Conservation (phyloP, 768 basidiomycete genomes). For the Calvatia gigantea region DNA sequence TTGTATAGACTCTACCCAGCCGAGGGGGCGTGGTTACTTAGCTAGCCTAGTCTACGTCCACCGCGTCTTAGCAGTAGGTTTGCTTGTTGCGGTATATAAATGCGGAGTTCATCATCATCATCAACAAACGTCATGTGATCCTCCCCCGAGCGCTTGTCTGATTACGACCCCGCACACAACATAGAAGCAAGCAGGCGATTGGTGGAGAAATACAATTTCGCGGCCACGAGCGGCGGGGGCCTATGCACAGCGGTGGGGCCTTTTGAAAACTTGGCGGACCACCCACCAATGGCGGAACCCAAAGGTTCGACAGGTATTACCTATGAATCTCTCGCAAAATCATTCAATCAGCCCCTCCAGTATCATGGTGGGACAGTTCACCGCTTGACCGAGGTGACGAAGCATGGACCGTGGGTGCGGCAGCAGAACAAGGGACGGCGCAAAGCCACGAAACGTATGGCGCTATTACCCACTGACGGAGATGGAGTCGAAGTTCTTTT, state of each 20-base stretch:
- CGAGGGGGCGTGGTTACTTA: no score
- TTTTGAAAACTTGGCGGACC: slow-evolving; percentile 3
- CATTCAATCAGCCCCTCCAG: slow-evolving; percentile 68
- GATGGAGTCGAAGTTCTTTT: slow-evolving; percentile 74
- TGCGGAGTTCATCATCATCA: slow-evolving; percentile 86
- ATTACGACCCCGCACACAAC: slow-evolving; percentile 34
- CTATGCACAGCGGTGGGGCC: slow-evolving; percentile 85
- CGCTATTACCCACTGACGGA: slow-evolving; percentile 67
- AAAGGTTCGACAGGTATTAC: slow-evolving; percentile 60
- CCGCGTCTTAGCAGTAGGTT: no score
- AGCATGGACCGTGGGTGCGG: slow-evolving; percentile 50
- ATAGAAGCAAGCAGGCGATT: slow-evolving; percentile 83
- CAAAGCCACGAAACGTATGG: slow-evolving; percentile 83
- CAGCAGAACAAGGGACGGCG: slow-evolving; percentile 72
- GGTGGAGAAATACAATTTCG: slow-evolving; percentile 81
- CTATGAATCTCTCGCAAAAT: slow-evolving; percentile 81
- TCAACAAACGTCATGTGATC: slow-evolving; percentile 69
- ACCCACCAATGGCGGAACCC: no score
- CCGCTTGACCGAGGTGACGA: slow-evolving; percentile 67
- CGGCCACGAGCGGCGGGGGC: slow-evolving; percentile 90
- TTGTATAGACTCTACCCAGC: no score
- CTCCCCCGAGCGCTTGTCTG: neutral
- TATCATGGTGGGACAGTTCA: slow-evolving; percentile 76
- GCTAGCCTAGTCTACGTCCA: no score
- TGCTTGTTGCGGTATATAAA: no score